These are phyloP conservation scores for Candida tropicalis DNA, from an alignment of 1,139 yeast genomes.

Conservation along the genomic window DNA sequence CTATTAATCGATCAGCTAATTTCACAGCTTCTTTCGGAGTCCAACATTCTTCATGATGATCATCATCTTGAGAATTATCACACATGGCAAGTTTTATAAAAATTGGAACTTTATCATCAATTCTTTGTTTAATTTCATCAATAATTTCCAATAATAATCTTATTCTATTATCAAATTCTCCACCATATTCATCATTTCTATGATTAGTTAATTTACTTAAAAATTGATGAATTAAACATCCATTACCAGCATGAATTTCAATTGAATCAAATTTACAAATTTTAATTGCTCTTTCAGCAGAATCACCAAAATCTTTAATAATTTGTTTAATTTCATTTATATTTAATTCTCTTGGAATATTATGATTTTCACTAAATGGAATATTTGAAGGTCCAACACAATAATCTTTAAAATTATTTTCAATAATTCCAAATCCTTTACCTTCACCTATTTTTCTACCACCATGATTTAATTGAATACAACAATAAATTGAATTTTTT, in stretches of 20 bases:
- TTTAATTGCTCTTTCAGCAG: conserved; percentile 49
- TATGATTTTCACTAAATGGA: conserved; percentile 27
- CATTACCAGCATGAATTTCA: conserved; percentile 56
- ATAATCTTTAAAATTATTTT: conserved; percentile 20
- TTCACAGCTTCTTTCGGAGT: conserved; percentile 45
- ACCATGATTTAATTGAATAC: conserved; percentile 56
- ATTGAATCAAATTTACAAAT: conserved; percentile 47
- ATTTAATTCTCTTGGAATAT: conserved; percentile 33
- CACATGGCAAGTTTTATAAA: conserved; percentile 47
- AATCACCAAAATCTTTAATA: conserved; percentile 38
- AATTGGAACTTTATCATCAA: conserved; percentile 39
- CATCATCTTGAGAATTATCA: conserved; percentile 35
- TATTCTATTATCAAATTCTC: conserved; percentile 62
- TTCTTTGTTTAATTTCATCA: conserved; percentile 41
- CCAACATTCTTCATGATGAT: conserved; percentile 42
- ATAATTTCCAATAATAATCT: conserved; percentile 60
- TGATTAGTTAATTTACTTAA: conserved; percentile 36
- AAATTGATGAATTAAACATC: conserved; percentile 46
- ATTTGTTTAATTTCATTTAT: conserved; percentile 33
- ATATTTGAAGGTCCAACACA: conserved; percentile 50
- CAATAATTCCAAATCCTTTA: conserved; percentile 24
- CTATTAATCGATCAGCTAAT: conserved; percentile 39
- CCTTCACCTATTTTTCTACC: conserved; percentile 54
- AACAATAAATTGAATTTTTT: conserved; percentile 45
- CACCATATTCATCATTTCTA: conserved; percentile 56